A percentile compares a stretch with the other conserved stretches of the same genome.
phyloP scores from a whole-genome alignment of 352 stramenopile species.

The Pythium aphanidermatum region DNA sequence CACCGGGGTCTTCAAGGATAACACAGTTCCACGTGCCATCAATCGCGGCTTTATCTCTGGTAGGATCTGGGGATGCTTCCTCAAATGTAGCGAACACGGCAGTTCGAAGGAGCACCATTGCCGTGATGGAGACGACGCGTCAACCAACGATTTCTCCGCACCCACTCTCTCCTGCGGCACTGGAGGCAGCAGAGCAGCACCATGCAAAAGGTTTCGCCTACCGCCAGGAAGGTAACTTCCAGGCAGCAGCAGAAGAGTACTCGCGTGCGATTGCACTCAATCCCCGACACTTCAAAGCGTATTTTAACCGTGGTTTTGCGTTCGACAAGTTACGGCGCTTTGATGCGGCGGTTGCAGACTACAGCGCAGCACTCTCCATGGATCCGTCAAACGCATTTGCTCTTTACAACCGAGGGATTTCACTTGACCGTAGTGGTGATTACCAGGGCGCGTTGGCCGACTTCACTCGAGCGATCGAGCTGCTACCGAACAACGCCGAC shows the following conservation, averaged over 20 bases:
- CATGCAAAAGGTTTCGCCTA: constrained; percentile 62
- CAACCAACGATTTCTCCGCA: too few species aligned
- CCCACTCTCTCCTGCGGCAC: background rate
- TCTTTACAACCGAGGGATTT: constrained; percentile 83
- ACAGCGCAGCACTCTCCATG: constrained; percentile 57
- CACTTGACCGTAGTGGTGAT: constrained; percentile 73
- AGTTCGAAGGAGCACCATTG: constrained; percentile 22
- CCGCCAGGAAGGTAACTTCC: constrained; percentile 79
- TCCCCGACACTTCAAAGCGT: constrained; percentile 80
- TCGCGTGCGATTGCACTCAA: constrained; percentile 67
- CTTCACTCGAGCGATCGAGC: constrained; percentile 72
- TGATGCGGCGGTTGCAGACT: constrained; percentile 72
- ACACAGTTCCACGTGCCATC: too few species aligned
- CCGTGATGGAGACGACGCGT: constrained; percentile 23
- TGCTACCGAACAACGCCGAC: constrained; percentile 68
- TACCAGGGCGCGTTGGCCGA: constrained; percentile 78
- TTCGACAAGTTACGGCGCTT: constrained; percentile 79
- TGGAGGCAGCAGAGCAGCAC: constrained; percentile 41
- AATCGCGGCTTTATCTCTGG: too few species aligned
- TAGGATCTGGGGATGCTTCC: too few species aligned
- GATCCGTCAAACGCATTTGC: constrained; percentile 72
- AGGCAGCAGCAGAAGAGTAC: constrained; percentile 72
- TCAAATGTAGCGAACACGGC: too few species aligned
- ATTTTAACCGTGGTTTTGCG: constrained; percentile 87
- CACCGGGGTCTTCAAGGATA: too few species aligned